Evolutionary conservation across 768 basidiomycete genomes (phyloP).

Genomic region (Tulasnella sp.): DNA sequence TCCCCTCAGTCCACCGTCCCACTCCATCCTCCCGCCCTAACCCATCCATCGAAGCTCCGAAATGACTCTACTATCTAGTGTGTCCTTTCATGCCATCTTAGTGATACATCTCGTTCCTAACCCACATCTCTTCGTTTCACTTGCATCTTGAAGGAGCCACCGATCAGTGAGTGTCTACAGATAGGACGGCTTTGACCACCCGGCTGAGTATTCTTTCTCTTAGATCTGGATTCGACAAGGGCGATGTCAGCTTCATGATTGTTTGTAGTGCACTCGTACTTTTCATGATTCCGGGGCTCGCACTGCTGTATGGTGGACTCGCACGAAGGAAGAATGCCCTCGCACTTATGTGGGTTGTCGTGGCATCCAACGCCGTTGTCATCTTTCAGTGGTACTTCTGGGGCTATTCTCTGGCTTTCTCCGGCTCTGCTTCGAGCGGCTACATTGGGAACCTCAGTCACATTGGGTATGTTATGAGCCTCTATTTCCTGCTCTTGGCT

Average conservation of each 20-base stretch:
- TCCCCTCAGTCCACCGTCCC: too few relatives aligned
- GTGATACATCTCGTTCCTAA: too few relatives aligned
- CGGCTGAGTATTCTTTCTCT: background rate
- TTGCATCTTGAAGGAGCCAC: too few relatives aligned
- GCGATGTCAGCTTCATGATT: conserved; percentile 14
- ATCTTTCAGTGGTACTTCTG: conserved; percentile 76
- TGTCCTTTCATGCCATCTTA: too few relatives aligned
- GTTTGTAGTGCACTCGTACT: conserved; percentile 31
- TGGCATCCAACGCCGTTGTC: conserved; percentile 60
- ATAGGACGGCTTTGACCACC: background rate
- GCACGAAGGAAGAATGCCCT: conserved; percentile 46
- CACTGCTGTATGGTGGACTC: conserved; percentile 20
- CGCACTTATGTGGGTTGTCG: conserved; percentile 61
- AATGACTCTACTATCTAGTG: too few relatives aligned
- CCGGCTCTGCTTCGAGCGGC: conserved; percentile 49
- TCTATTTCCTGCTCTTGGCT: background rate
- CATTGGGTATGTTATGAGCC: conserved; percentile 47
- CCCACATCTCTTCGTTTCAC: too few relatives aligned
- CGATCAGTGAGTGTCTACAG: too few relatives aligned
- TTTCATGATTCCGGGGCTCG: conserved; percentile 69
- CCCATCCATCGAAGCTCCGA: too few relatives aligned
- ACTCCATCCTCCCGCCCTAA: too few relatives aligned
- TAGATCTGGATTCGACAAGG: conserved; percentile 10
- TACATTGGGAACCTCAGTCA: conserved; percentile 70
- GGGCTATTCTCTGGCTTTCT: conserved; percentile 81